These are phyloP conservation scores for Talaromyces rugulosus DNA, from an alignment of 2,329 filamentous ascomycete genomes.

Conservation along the genomic window DNA sequence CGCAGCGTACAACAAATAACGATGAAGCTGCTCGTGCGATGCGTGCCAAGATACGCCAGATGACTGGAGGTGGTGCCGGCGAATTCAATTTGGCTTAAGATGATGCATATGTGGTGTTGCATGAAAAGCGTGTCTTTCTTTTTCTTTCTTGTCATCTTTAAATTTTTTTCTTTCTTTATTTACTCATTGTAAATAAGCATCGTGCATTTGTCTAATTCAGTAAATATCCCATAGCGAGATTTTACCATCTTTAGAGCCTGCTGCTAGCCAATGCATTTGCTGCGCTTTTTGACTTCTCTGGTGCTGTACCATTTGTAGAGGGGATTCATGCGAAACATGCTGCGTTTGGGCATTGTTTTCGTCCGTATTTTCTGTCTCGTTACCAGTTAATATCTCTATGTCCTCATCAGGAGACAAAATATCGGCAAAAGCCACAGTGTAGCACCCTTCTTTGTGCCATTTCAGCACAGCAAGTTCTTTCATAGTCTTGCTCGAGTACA, in stretches of 20 bases:
- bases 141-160: background rate
- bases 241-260: conserved; percentile 90
- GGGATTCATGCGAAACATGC: conserved; percentile 13
- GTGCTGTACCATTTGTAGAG: conserved; percentile 54
- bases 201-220: conserved; percentile 36
- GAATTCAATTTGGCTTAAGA: conserved; percentile 57
- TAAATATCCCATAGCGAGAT: conserved; percentile 96
- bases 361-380: background rate
- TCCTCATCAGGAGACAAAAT: conserved; percentile 20
- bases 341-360: background rate
- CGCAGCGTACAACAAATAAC: conserved; percentile 30
- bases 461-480: conserved; percentile 87
- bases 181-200: background rate
- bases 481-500: conserved; percentile 77
- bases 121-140: conserved; percentile 16
- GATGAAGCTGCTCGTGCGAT: conserved; percentile 50
- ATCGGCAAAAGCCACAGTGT: conserved; percentile 68
- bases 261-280: conserved; percentile 80
- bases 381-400: background rate
- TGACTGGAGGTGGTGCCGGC: conserved; percentile 45
- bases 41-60: conserved; percentile 50
- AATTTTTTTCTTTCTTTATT: conserved; percentile 18
- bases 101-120: conserved; percentile 11
- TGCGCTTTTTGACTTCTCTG: conserved; percentile 62
- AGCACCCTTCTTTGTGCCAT: conserved; percentile 89